Base-by-base conservation (phyloP, 192 early-diverging fungal species). In the Gamsiella multidivaricata region DNA sequence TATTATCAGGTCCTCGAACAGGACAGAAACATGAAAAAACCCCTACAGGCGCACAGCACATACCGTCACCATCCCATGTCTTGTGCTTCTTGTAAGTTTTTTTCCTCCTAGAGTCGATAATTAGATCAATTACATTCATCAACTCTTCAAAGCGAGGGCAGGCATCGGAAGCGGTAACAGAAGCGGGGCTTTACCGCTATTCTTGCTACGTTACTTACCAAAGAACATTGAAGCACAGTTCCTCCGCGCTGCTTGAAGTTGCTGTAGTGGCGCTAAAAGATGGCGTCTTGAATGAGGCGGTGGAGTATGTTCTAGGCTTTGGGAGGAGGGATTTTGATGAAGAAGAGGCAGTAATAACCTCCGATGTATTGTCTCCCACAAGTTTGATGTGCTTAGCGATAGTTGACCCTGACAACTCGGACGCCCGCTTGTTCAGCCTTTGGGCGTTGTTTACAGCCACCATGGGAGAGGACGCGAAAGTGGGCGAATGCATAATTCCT, bases 41-140 rank as follows among this genome's bases (percentile, higher is more conserved):
- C 39, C 14, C n/a, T n/a, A n/a, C n/a, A n/a, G n/a, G 39, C 39
- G 39, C 7, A 10, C 8, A 41, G 31, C 33, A 37, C 31, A 20
- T 64, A 72, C 81, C 81, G 61, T 83, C 81, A 2, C 81, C 79
- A 56, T 83, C 81, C 81, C 81, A 83, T 2, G 81, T 80, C 43
- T 83, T 70, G 68, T 82, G 70, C 32, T 69, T 79, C 33, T 79
- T 81, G 34, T 36, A 25, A 14, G 63, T 61, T 46, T 66, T 75
- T 31, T 75, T 75, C 23, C 71, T 58, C 71, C 70, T 72, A 57
- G 1, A 5, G 5, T 20, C 47, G 32, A 39, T 17, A 49, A 54
- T 6, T 15, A 17, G 37, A 22, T 45, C 9, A n/a, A 4, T 22
- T 1, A 33, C 20, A 4, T 47, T n/a, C n/a, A n/a, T n/a, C n/a